These are phyloP conservation scores for Fusarium floridanum DNA, from an alignment of 2,329 filamentous ascomycete species.

Conservation along the genomic window DNA sequence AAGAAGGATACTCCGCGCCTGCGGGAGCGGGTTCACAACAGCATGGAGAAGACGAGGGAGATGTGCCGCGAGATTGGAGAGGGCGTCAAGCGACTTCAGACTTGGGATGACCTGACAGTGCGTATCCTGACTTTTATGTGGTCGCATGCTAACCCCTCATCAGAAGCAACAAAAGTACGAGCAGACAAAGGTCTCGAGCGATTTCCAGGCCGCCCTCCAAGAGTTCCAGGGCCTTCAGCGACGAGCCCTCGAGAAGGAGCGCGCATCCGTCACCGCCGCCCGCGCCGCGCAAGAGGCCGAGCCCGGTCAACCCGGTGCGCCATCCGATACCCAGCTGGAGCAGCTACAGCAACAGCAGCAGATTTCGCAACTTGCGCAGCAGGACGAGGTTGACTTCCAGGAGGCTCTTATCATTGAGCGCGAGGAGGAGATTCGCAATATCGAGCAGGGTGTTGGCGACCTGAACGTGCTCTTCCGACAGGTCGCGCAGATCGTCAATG, in stretches of 20 bases:
- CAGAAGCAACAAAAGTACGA: conserved; percentile 97
- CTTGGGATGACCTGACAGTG: conserved; percentile 87
- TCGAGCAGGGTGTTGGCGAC: conserved; percentile 95
- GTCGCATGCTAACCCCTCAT: conserved; percentile 29
- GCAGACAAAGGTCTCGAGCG: conserved; percentile 92
- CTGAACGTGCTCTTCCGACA: conserved; percentile 97
- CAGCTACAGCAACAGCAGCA: conserved; percentile 74
- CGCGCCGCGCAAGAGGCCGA: conserved; percentile 81
- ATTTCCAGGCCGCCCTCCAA: conserved; percentile 88
- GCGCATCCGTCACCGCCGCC: conserved; percentile 85
- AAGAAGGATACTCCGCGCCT: conserved; percentile 92
- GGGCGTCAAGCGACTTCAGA: conserved; percentile 90
- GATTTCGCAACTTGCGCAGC: conserved; percentile 84
- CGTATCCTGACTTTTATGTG: conserved; percentile 44
- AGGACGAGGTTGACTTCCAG: conserved; percentile 98
- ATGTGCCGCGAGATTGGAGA: conserved; percentile 94
- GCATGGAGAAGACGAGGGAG: conserved; percentile 86
- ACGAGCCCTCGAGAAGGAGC: conserved; percentile 90
- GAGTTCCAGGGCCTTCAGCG: conserved; percentile 96
- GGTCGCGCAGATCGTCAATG: conserved; percentile 95
- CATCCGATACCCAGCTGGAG: conserved; percentile 59
- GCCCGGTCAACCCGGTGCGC: conserved; percentile 50
- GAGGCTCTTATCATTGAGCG: conserved; percentile 96
- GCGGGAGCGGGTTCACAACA: conserved; percentile 88
- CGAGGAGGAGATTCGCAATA: conserved; percentile 96